Evolutionary conservation across 129 eudicot genomes (phyloP).

Genomic region (Flaveria linearis): DNA sequence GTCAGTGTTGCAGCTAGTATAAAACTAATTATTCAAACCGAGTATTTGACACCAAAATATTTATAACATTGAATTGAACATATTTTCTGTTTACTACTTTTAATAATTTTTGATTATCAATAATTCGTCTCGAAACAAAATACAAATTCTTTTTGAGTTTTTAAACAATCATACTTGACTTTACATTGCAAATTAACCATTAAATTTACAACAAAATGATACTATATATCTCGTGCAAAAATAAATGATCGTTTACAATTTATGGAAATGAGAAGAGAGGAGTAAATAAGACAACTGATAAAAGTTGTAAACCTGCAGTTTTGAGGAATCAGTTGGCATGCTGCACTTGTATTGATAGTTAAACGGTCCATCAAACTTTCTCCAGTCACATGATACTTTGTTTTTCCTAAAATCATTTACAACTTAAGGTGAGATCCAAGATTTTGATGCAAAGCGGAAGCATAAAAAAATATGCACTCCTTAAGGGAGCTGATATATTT

Average conservation of each 20-base stretch:
- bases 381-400: conserved; percentile 68
- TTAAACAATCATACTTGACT: neutral
- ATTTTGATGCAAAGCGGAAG: too few relatives aligned
- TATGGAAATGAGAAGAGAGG: neutral
- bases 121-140: neutral
- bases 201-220: neutral
- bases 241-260: conserved; percentile 7
- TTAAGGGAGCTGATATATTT: too few relatives aligned
- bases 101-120: neutral
- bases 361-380: conserved; percentile 74
- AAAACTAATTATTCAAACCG: too few relatives aligned
- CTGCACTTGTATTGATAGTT: conserved; percentile 55
- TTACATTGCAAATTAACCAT: neutral
- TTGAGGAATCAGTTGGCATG: conserved; percentile 51
- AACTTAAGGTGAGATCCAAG: too few relatives aligned
- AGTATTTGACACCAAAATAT: neutral
- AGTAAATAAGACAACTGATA: neutral
- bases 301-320: conserved; percentile 61
- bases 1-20: neutral
- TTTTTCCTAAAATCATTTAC: conserved; percentile 43
- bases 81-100: neutral
- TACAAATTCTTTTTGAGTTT: neutral
- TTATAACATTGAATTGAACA: neutral
- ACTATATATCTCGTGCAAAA: neutral
- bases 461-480: too few relatives aligned